A percentile compares a stretch with the other conserved stretches of the same genome.
Conservation (phyloP, 1,139 yeast species). For the Suhomyces coccinellae region DNA sequence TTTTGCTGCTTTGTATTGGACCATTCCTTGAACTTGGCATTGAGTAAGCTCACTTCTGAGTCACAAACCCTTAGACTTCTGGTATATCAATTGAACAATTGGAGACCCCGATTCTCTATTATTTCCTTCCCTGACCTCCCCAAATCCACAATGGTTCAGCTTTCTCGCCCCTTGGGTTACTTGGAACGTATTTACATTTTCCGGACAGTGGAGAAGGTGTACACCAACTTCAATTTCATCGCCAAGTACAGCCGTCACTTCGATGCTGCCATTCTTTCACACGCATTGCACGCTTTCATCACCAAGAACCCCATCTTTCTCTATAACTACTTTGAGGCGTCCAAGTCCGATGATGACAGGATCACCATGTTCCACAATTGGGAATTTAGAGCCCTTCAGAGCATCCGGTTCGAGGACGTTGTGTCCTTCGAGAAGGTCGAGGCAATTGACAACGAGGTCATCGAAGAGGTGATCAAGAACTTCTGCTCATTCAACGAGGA, state of each 20-base stretch:
- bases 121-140: too few species aligned
- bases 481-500: slow-evolving; percentile 18
- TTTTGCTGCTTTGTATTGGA: too few species aligned
- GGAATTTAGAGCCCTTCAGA: slow-evolving; percentile 20
- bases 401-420: slow-evolving; percentile 27
- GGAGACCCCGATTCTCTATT: too few species aligned
- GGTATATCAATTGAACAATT: too few species aligned
- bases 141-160: neutral
- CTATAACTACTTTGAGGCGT: slow-evolving; percentile 19
- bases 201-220: slow-evolving; percentile 24
- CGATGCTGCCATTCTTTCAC: slow-evolving; percentile 22
- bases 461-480: slow-evolving; percentile 20
- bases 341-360: slow-evolving; percentile 14
- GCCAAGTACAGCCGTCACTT: slow-evolving; percentile 25
- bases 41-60: too few species aligned
- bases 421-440: slow-evolving; percentile 21
- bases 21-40: too few species aligned
- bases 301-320: slow-evolving; percentile 24
- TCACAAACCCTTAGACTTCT: too few species aligned
- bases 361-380: slow-evolving; percentile 20
- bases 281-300: slow-evolving; percentile 26
- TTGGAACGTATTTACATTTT: slow-evolving; percentile 25
- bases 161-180: slow-evolving; percentile 2
- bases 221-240: slow-evolving; percentile 32
- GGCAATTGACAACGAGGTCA: slow-evolving; percentile 17